Percentiles rank a stretch among this genome's conserved stretches.
Conservation (phyloP, 345 rosid species). For the Bruguiera sexangula region DNA sequence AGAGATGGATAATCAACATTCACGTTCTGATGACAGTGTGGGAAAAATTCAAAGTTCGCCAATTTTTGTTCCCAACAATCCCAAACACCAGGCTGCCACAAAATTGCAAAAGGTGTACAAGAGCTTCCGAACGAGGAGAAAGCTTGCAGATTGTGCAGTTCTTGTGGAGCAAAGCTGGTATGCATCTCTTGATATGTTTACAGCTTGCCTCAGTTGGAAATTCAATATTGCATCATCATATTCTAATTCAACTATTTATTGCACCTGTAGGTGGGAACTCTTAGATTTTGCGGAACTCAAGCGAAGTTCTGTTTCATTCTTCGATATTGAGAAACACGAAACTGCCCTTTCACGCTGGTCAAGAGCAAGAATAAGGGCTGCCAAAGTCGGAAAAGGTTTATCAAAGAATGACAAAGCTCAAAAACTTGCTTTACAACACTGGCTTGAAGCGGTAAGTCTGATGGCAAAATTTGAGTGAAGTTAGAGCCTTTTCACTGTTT, state of each 20-base stretch:
- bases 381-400: constrained; percentile 95
- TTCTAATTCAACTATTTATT: constrained; percentile 20
- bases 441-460: constrained; percentile 95
- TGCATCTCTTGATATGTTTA: constrained; percentile 3
- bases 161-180: constrained; percentile 90
- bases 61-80: constrained; percentile 47
- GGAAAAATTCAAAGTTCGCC: constrained; percentile 23
- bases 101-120: constrained; percentile 87
- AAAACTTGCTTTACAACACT: constrained; percentile 79
- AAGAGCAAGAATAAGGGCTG: constrained; percentile 93
- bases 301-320: constrained; percentile 83
- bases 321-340: constrained; percentile 84
- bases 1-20: constrained; percentile 14
- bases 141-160: constrained; percentile 93
- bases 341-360: constrained; percentile 94
- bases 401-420: constrained; percentile 82
- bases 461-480: neutral
- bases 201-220: neutral
- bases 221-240: neutral
- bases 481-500: neutral
- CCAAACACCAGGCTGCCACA: constrained; percentile 76
- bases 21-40: constrained; percentile 15
- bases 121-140: constrained; percentile 89
- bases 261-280: constrained; percentile 68
- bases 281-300: constrained; percentile 83